Percentiles rank a stretch among this genome's conserved stretches.
These are phyloP conservation scores for Hypoxylon subgilvum DNA, from an alignment of 495 filamentous ascomycete genomes.

Conservation along the genomic window DNA sequence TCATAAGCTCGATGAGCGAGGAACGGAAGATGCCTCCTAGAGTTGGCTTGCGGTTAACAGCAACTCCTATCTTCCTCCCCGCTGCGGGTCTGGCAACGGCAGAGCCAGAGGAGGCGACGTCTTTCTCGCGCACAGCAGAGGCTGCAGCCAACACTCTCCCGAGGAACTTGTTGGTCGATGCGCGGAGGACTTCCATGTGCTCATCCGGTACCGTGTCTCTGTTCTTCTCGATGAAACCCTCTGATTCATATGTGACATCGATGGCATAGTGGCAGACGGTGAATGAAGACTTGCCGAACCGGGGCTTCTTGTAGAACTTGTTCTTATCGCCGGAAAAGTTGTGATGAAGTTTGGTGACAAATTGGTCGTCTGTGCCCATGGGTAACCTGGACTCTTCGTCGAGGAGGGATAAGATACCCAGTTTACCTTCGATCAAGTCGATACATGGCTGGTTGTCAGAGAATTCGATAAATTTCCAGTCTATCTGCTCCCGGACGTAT, in stretches of 20 bases:
- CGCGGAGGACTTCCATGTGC: conserved; percentile 88
- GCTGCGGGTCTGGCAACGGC: conserved; percentile 72
- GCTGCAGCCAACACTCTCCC: conserved; percentile 84
- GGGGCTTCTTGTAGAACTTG: conserved; percentile 97
- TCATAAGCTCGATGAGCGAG: conserved; percentile 96
- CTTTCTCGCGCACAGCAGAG: conserved; percentile 86
- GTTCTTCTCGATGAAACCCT: conserved; percentile 99
- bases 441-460: conserved; percentile 99
- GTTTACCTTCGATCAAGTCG: conserved; percentile 95
- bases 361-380: conserved; percentile 96
- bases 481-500: conserved; percentile 94
- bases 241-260: conserved; percentile 99
- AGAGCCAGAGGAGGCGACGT: conserved; percentile 69
- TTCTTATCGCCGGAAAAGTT: conserved; percentile 91
- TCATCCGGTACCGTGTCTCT: conserved; percentile 98
- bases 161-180: conserved; percentile 85
- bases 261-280: conserved; percentile 99
- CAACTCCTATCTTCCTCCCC: conserved; percentile 84
- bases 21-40: conserved; percentile 98
- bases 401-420: conserved; percentile 88
- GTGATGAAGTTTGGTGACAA: conserved; percentile 96
- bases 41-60: conserved; percentile 93
- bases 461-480: conserved; percentile 99
- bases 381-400: conserved; percentile 96
- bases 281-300: conserved; percentile 96